Evolutionary conservation across 495 filamentous ascomycete genomes (phyloP).

Genomic region (Penicillium mononematosum): DNA sequence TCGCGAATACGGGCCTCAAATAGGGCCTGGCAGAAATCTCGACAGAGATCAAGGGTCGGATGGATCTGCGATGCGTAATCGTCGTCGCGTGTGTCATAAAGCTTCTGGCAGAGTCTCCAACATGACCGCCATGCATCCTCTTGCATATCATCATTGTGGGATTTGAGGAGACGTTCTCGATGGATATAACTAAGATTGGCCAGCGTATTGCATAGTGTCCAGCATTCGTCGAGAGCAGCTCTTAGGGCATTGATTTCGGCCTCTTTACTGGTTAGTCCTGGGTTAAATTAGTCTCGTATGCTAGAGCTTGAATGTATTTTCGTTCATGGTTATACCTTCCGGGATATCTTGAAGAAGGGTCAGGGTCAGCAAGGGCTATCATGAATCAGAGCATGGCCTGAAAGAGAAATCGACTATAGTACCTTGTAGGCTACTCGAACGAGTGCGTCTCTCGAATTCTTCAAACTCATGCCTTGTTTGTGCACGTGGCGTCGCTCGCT

Average conservation of each 20-base stretch:
- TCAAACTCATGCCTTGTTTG: slow-evolving; percentile 73
- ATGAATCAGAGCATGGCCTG: background rate
- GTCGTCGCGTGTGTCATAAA: slow-evolving; percentile 78
- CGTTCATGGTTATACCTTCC: slow-evolving; percentile 30
- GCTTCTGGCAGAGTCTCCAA: slow-evolving; percentile 83
- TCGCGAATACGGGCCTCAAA: slow-evolving; percentile 78
- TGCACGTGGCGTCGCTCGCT: slow-evolving; percentile 75
- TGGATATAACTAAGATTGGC: slow-evolving; percentile 83
- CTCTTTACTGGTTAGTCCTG: slow-evolving; percentile 46
- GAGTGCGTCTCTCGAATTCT: slow-evolving; percentile 48
- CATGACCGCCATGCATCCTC: slow-evolving; percentile 89
- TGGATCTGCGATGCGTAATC: slow-evolving; percentile 68
- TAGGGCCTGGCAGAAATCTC: slow-evolving; percentile 86
- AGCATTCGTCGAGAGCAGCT: slow-evolving; percentile 81
- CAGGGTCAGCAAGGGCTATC: slow-evolving; percentile 21
- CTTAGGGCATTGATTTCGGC: slow-evolving; percentile 72
- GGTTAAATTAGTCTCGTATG: slow-evolving; percentile 18
- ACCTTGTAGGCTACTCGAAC: slow-evolving; percentile 73
- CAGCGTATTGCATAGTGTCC: slow-evolving; percentile 90
- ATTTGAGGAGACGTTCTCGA: slow-evolving; percentile 71
- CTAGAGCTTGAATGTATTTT: background rate
- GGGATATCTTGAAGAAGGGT: slow-evolving; percentile 42
- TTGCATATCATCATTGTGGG: slow-evolving; percentile 65
- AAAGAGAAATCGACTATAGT: slow-evolving; percentile 20
- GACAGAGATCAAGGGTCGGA: slow-evolving; percentile 79